These are phyloP conservation scores for Fraxinus americana DNA, from an alignment of 257 asterid species.

Conservation along the genomic window DNA sequence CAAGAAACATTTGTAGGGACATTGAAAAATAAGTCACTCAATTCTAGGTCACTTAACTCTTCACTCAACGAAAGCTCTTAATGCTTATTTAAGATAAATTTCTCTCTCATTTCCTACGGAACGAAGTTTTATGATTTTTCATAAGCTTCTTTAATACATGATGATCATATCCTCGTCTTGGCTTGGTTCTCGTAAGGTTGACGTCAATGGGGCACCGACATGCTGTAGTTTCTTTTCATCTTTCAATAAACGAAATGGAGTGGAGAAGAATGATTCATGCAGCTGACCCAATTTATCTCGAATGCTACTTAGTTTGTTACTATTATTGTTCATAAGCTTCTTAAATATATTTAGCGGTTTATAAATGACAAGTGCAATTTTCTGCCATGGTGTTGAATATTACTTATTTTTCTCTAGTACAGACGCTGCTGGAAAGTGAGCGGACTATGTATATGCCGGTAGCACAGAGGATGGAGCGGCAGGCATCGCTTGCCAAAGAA, in stretches of 20 bases:
- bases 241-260: neutral
- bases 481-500: slow-evolving; percentile 64
- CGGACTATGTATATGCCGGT: slow-evolving; percentile 64
- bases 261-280: neutral
- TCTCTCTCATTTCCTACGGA: neutral
- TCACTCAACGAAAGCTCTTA: no score
- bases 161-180: neutral
- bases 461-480: slow-evolving; percentile 81
- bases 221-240: neutral
- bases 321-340: neutral
- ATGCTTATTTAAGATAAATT: no score
- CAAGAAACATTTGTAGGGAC: no score
- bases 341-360: no score
- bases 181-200: neutral
- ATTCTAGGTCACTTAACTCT: no score
- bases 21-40: no score
- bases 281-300: neutral
- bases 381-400: neutral
- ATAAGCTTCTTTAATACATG: neutral
- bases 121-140: neutral
- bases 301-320: neutral
- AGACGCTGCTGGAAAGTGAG: slow-evolving; percentile 72
- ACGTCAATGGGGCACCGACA: neutral
- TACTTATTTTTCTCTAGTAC: slow-evolving; percentile 28
- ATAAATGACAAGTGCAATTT: no score